These are phyloP conservation scores for Entomortierella lignicola DNA, from an alignment of 192 early-diverging fungal species.

Conservation along the genomic window DNA sequence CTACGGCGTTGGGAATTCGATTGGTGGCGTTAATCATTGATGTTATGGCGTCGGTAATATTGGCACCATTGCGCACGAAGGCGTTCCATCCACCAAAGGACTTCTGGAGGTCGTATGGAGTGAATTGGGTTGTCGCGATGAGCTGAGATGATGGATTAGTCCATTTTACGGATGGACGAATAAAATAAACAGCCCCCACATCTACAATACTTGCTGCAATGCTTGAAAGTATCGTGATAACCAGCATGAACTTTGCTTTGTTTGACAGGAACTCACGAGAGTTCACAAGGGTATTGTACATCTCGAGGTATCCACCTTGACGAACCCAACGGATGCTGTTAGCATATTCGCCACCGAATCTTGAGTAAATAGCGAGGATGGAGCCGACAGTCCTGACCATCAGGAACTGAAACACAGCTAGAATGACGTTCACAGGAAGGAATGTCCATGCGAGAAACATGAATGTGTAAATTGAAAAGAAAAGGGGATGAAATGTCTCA, in stretches of 20 bases:
- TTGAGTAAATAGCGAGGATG: no score
- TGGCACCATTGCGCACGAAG: background rate
- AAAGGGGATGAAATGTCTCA: no score
- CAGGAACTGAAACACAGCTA: no score
- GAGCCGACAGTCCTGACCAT: no score
- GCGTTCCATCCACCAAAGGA: background rate
- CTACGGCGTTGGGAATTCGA: background rate
- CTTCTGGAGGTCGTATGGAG: no score
- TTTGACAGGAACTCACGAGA: background rate
- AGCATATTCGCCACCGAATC: no score
- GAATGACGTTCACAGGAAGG: no score
- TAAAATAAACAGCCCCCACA: background rate
- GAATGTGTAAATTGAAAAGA: no score
- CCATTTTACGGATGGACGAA: background rate
- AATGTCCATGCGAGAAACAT: no score
- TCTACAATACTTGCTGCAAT: background rate
- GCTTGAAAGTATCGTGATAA: background rate
- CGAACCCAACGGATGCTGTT: background rate
- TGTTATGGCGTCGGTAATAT: background rate
- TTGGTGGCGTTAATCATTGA: background rate
- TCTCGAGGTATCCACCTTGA: slow-evolving; percentile 5
- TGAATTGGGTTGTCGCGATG: no score
- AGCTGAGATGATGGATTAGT: background rate
- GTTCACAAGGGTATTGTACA: background rate
- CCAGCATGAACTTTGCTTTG: background rate